Evolutionary conservation across 495 filamentous ascomycete species (phyloP), one percentile per base, ranked within the genome.

Genomic region (Hyaloscypha finlandica): DNA sequence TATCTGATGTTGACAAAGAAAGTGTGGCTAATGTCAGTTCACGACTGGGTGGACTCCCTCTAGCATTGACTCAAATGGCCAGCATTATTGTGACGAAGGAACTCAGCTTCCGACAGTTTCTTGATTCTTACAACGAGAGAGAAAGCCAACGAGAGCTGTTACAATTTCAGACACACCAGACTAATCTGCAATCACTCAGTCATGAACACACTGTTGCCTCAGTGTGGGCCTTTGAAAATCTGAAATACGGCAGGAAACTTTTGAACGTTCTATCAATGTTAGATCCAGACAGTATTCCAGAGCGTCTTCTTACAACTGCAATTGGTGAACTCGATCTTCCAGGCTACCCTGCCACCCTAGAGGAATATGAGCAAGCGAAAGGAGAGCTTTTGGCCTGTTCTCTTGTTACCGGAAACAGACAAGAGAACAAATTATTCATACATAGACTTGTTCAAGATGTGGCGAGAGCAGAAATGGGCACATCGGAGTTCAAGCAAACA

Each of bases 21-120:
- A n/a, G 33, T 35, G 65, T 58, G 51, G 20, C 20, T 33, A n/a
- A 19, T 20, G 52, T 77, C 8, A 29, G 70, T 8, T 54, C 42
- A n/a, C 45, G 48, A 29, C 70, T 82, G n/a, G 78, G 74, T 42
- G 77, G 78, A 1, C 35, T 78, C 3, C 78, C 78, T 30, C 69
- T 82, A 29, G 80, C 78, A 29, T 74, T 82, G 22, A 71, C 74
- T 20, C 80, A 82, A 64, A 81, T 81, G 76, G 77, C 77, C 5
- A 76, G 71, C 52, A 67, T 81, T 5, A 78, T 80, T 16, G 68
- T 68, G 30, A 68, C 70, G 20, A 69, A 74, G 59, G 63, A 71
- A 6, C 68, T 76, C 3, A 61, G 68, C 14, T 70, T 77, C 20
- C 32, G 64, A 19, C 68, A 77, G 3, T 80, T 79, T 61, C 56